Evolutionary conservation across 2,329 filamentous ascomycete species (phyloP).

Genomic region (Penicillium expansum): DNA sequence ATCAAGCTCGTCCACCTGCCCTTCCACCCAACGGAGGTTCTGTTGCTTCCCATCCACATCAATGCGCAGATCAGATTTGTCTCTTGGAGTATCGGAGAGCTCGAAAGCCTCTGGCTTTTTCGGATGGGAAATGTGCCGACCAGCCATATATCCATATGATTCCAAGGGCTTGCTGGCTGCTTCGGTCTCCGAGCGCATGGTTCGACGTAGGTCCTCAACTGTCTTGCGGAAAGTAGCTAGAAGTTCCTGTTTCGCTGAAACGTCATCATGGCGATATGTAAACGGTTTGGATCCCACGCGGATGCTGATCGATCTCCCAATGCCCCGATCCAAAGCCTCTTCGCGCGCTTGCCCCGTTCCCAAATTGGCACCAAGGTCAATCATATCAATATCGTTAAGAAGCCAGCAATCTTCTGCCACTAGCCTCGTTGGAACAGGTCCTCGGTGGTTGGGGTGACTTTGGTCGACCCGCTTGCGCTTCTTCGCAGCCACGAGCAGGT

Average conservation of each 20-base stretch:
- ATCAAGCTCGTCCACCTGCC: slow-evolving; percentile 91
- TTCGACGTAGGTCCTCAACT: slow-evolving; percentile 85
- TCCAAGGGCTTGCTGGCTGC: slow-evolving; percentile 80
- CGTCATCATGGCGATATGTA: slow-evolving; percentile 87
- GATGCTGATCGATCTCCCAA: slow-evolving; percentile 85
- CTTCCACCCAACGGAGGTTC: slow-evolving; percentile 92
- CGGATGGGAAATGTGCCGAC: slow-evolving; percentile 67
- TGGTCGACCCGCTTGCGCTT: slow-evolving; percentile 88
- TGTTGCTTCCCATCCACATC: slow-evolving; percentile 97
- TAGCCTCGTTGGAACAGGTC: slow-evolving; percentile 63
- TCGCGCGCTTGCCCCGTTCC: slow-evolving; percentile 38
- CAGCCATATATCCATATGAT: slow-evolving; percentile 81
- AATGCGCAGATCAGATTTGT: slow-evolving; percentile 71
- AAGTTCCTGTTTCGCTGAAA: slow-evolving; percentile 73
- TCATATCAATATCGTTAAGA: slow-evolving; percentile 85
- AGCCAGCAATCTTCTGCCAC: slow-evolving; percentile 95
- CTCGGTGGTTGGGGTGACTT: slow-evolving; percentile 45
- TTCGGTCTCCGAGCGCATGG: slow-evolving; percentile 79
- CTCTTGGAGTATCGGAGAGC: slow-evolving; percentile 72
- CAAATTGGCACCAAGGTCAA: slow-evolving; percentile 68
- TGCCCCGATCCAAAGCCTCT: slow-evolving; percentile 55
- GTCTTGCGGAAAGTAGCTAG: slow-evolving; percentile 89
- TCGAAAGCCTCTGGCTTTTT: slow-evolving; percentile 80
- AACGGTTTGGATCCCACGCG: slow-evolving; percentile 87
- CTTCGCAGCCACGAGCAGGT: slow-evolving; percentile 82